Evolutionary conservation across 129 eudicot genomes (phyloP).

Genomic region (Flaveria sonorensis): DNA sequence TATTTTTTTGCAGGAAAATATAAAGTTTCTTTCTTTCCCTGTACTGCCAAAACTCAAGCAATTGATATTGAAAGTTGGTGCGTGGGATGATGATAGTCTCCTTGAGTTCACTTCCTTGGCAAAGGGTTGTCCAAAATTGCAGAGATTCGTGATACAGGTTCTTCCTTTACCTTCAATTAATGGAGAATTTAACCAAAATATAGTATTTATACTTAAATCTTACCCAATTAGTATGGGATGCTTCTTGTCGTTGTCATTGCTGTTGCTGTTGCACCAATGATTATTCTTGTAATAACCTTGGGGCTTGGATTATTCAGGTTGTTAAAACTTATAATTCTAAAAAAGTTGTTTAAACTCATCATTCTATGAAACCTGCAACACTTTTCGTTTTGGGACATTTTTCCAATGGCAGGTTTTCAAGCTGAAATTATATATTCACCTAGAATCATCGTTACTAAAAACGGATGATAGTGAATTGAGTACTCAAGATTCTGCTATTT

Average conservation of each 20-base stretch:
- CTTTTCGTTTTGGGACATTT: conserved; percentile 11
- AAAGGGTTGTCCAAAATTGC: conserved; percentile 51
- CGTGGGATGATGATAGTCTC: conserved; percentile 56
- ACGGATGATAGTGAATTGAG: conserved; percentile 11
- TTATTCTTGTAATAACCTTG: not conserved
- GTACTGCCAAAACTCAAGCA: conserved; percentile 52
- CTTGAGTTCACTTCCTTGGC: conserved; percentile 51
- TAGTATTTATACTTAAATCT: not conserved
- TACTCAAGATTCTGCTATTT: conserved; percentile 2
- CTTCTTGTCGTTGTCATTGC: not conserved
- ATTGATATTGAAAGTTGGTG: conserved; percentile 54
- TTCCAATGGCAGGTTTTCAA: conserved; percentile 6
- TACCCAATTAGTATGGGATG: not conserved
- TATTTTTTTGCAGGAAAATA: conserved; percentile 39
- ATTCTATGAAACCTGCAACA: conserved; percentile 4
- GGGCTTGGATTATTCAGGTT: not conserved
- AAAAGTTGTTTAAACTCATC: not conserved
- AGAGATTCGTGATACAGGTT: conserved; percentile 62
- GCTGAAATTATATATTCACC: not conserved
- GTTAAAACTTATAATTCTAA: not conserved
- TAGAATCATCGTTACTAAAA: conserved; percentile 2
- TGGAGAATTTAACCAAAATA: not conserved
- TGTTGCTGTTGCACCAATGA: not conserved
- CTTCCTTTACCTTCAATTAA: conserved; percentile 1
- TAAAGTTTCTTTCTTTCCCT: conserved; percentile 46